Conservation (phyloP, 1,284 basidiomycete genomes). For the Rhodofomes roseus region DNA sequence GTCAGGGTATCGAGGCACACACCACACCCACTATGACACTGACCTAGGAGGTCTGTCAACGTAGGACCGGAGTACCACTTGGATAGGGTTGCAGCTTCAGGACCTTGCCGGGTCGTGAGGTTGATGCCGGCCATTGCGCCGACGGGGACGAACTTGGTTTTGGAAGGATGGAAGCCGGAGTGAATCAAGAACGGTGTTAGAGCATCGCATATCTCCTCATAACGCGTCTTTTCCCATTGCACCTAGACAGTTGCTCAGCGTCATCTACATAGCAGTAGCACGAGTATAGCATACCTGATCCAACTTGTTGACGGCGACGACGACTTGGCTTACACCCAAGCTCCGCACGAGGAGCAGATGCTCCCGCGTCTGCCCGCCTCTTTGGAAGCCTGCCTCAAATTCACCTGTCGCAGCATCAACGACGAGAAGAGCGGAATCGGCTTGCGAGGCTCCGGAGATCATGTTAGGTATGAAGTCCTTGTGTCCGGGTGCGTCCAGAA, state of each 20-base stretch:
- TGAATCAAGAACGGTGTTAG: slow-evolving; percentile 83
- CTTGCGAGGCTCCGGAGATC: slow-evolving; percentile 98
- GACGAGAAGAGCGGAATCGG: slow-evolving; percentile 94
- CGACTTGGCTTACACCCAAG: slow-evolving; percentile 90
- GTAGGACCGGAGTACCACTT: slow-evolving; percentile 88
- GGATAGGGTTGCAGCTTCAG: slow-evolving; percentile 45
- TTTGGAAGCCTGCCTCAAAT: slow-evolving; percentile 94
- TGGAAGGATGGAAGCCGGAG: slow-evolving; percentile 80
- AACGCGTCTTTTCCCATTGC: slow-evolving; percentile 79
- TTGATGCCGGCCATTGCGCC: slow-evolving; percentile 91
- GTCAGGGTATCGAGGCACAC: neutral
- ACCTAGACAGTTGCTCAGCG: slow-evolving; percentile 50
- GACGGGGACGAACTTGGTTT: slow-evolving; percentile 85
- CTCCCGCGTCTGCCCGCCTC: slow-evolving; percentile 95
- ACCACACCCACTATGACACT: neutral
- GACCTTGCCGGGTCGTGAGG: slow-evolving; percentile 51
- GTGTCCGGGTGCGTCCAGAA: slow-evolving; percentile 96
- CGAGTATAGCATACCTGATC: slow-evolving; percentile 63
- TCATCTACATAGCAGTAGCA: no score
- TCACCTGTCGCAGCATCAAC: slow-evolving; percentile 89
- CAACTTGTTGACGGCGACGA: slow-evolving; percentile 94
- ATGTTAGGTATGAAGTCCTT: slow-evolving; percentile 98
- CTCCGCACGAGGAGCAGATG: slow-evolving; percentile 91
- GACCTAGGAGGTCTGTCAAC: slow-evolving; percentile 81
- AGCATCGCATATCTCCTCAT: slow-evolving; percentile 76